phyloP scores from a whole-genome alignment of 2,329 filamentous ascomycete species.

The Calonectria pteridis region DNA sequence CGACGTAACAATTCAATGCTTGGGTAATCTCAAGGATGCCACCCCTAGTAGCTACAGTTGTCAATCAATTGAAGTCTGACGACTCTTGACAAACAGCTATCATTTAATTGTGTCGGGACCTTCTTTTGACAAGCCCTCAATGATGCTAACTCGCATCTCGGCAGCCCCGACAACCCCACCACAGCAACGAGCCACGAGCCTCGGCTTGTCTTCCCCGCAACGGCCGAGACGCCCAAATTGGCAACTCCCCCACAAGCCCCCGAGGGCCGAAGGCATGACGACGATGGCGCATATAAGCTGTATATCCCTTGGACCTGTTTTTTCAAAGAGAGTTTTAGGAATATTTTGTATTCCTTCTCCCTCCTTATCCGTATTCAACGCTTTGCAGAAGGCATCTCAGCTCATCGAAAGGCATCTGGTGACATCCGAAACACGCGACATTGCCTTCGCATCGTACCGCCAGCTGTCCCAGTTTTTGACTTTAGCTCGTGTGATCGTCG shows the following conservation, averaged over 20 bases:
- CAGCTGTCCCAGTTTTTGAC: background rate
- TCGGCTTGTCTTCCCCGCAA: constrained; percentile 48
- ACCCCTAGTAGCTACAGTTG: no score
- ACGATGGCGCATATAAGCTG: constrained; percentile 7
- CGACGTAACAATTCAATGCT: background rate
- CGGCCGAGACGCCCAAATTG: constrained; percentile 35
- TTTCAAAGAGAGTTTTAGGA: background rate
- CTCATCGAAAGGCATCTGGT: background rate
- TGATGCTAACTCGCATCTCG: background rate
- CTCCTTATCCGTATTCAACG: background rate
- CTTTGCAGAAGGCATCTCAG: background rate
- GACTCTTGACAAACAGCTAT: no score
- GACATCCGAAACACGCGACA: background rate
- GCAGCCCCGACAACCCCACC: constrained; percentile 20
- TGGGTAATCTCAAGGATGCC: background rate
- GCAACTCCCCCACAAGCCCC: constrained; percentile 22
- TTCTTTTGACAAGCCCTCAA: background rate
- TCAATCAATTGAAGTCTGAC: background rate
- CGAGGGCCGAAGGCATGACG: constrained; percentile 18
- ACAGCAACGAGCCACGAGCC: constrained; percentile 34
- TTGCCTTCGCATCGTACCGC: background rate
- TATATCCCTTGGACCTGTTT: constrained; percentile 3
- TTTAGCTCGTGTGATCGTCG: background rate
- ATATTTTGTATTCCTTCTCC: background rate
- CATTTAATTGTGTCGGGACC: background rate